Evolutionary conservation across 306 rosid genomes (phyloP), one percentile per base, ranked within the genome.

Genomic region (Inga laurina): DNA sequence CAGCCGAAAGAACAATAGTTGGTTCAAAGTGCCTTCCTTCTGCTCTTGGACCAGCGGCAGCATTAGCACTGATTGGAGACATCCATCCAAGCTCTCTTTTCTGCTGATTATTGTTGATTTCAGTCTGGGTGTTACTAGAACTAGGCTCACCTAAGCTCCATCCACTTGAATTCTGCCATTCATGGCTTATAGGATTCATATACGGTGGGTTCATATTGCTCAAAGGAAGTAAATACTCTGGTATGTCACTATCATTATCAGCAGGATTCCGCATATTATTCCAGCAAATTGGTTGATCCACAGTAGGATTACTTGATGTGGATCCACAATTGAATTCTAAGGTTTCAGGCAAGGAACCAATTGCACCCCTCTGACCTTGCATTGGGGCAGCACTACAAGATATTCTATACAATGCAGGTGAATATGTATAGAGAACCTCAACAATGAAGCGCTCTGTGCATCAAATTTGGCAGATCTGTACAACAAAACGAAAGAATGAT

Each of bases 281-380:
- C 97, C 97, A 92, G 86, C 65, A 90, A 74, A 87, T 86, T 51
- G 86, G 94, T 88, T 88, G 97, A 74, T 87, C 94, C 74, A 81
- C 77, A 52, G 91, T 71, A 74, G 93, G 64, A 81, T 87, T 90
- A 66, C 83, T 87, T n/a, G 97, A 90, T n/a, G 93, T 48, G 76
- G 91, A 81, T 62, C 94, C 98, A 87, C 87, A 91, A 49, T 94
- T 92, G 80, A 92, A 91, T 75, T 94, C 93, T 68, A 94, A 77
- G 44, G 94, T 87, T 82, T 94, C 95, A 61, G 95, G 82, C 83
- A 92, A 86, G 68, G 93, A 88, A 86, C 94, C 95, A 56, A 92
- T 54, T 75, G 89, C 83, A 88, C 98, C 93, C 87, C 98, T 92
- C 87, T 90, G 92, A 90, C 97, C 94, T 94, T 94, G 95, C 97